phyloP scores from a whole-genome alignment of 2,329 filamentous ascomycete species.

The Amauroascus verrucosus region DNA sequence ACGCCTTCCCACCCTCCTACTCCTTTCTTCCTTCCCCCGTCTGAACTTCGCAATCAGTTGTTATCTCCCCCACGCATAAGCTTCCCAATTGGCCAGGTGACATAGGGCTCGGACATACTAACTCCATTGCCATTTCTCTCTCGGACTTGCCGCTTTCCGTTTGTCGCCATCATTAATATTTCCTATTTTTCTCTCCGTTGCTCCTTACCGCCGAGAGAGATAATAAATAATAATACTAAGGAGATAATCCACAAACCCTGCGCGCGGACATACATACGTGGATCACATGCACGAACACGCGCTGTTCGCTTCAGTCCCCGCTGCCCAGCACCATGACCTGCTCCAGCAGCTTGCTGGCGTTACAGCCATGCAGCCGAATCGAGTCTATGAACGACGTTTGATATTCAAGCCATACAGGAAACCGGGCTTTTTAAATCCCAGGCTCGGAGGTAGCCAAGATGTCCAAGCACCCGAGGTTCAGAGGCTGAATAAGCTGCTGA shows the following conservation, averaged over 20 bases:
- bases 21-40: not conserved
- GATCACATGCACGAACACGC: slow-evolving; percentile 51
- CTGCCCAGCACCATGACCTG: slow-evolving; percentile 49
- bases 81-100: not conserved
- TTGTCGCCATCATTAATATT: too few relatives aligned
- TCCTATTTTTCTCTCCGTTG: not conserved
- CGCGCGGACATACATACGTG: not conserved
- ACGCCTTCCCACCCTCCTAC: too few relatives aligned
- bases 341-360: slow-evolving; percentile 53
- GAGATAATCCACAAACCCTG: not conserved
- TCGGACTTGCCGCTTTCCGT: not conserved
- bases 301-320: slow-evolving; percentile 50
- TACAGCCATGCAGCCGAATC: slow-evolving; percentile 50
- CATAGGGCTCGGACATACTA: not conserved
- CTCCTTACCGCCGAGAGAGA: not conserved
- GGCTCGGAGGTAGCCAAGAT: slow-evolving; percentile 37
- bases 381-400: slow-evolving; percentile 45
- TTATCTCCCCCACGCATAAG: not conserved
- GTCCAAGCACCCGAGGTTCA: slow-evolving; percentile 37
- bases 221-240: not conserved
- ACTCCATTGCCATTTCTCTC: not conserved
- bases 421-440: slow-evolving; percentile 32
- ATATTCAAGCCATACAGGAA: slow-evolving; percentile 48
- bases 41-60: not conserved
- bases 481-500: slow-evolving; percentile 38